phyloP scores from a whole-genome alignment of 116 monocot species.

The Cymodocea nodosa region DNA sequence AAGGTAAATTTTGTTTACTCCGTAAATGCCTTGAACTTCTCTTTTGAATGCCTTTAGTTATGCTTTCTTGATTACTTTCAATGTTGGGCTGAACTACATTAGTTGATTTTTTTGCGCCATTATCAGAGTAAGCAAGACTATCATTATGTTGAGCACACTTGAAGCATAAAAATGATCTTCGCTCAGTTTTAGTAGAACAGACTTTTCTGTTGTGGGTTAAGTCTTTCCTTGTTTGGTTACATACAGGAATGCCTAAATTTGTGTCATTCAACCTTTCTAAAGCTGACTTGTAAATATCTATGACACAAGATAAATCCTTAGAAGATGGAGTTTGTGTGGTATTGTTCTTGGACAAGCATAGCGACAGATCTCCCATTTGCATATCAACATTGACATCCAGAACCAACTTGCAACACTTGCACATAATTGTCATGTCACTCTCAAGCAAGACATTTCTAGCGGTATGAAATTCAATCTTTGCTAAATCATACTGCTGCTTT shows the following conservation, averaged over 20 bases:
- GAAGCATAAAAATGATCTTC: conserved; percentile 7
- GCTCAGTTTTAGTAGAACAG: conserved; percentile 1
- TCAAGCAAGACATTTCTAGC: conserved; percentile 38
- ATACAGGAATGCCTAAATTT: not conserved
- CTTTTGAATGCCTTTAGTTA: conserved; percentile 11
- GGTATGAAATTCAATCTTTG: conserved; percentile 44
- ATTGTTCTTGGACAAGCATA: conserved; percentile 20
- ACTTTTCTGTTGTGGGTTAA: not conserved
- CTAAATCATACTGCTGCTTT: conserved; percentile 44
- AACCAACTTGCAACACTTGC: conserved; percentile 47
- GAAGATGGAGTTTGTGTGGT: conserved; percentile 1
- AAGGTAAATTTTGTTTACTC: conserved; percentile 16
- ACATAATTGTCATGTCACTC: conserved; percentile 34
- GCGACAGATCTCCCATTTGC: conserved; percentile 50
- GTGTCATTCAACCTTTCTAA: conserved; percentile 31
- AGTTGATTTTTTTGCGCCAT: conserved; percentile 1
- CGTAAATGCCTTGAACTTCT: conserved; percentile 11
- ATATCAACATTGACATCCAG: conserved; percentile 44
- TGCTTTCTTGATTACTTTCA: conserved; percentile 6
- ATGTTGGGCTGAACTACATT: not conserved
- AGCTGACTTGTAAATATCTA: conserved; percentile 35
- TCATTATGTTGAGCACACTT: conserved; percentile 13
- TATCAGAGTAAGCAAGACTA: conserved; percentile 2
- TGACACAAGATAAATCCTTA: conserved; percentile 22
- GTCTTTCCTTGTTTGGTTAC: not conserved